phyloP scores from a whole-genome alignment of 2,329 filamentous ascomycete species.

The Capronia coronata region DNA sequence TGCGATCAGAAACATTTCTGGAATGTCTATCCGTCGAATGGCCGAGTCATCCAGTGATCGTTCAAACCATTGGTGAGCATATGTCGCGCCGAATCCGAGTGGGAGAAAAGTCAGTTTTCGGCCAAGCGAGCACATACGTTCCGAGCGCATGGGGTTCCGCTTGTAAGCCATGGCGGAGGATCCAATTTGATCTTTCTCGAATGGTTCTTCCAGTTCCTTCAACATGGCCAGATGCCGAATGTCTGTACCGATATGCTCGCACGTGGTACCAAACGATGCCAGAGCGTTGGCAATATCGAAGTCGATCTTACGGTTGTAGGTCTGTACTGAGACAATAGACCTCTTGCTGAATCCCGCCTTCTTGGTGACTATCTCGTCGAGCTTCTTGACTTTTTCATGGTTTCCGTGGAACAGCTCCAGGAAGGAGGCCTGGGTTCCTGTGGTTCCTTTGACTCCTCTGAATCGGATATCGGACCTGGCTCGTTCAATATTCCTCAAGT shows the following conservation, averaged over 20 bases:
- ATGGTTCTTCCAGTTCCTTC: slow-evolving; percentile 83
- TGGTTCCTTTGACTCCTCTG: slow-evolving; percentile 67
- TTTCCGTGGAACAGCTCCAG: slow-evolving; percentile 60
- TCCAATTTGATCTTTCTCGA: slow-evolving; percentile 72
- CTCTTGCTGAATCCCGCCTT: slow-evolving; percentile 56
- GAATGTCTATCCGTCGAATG: slow-evolving; percentile 50
- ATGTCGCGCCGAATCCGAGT: slow-evolving; percentile 58
- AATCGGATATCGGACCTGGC: slow-evolving; percentile 64
- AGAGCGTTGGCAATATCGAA: slow-evolving; percentile 74
- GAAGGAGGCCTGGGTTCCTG: slow-evolving; percentile 73
- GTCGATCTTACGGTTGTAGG: slow-evolving; percentile 76
- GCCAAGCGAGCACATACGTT: slow-evolving; percentile 55
- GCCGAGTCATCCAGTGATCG: slow-evolving; percentile 52
- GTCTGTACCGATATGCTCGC: slow-evolving; percentile 65
- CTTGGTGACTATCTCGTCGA: slow-evolving; percentile 58
- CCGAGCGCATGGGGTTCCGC: slow-evolving; percentile 52
- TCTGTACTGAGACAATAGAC: slow-evolving; percentile 62
- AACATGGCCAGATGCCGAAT: slow-evolving; percentile 66
- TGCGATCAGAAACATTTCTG: slow-evolving; percentile 61
- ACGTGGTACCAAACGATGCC: slow-evolving; percentile 69
- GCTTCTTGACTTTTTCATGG: slow-evolving; percentile 53
- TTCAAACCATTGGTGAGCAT: slow-evolving; percentile 69
- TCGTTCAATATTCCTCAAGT: slow-evolving; percentile 65
- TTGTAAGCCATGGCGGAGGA: slow-evolving; percentile 63
- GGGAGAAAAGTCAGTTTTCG: slow-evolving; percentile 51